Evolutionary conservation across 371 early-diverging fungal species (phyloP), one percentile per base, ranked within the genome.

Genomic region (Mucor racemosus): DNA sequence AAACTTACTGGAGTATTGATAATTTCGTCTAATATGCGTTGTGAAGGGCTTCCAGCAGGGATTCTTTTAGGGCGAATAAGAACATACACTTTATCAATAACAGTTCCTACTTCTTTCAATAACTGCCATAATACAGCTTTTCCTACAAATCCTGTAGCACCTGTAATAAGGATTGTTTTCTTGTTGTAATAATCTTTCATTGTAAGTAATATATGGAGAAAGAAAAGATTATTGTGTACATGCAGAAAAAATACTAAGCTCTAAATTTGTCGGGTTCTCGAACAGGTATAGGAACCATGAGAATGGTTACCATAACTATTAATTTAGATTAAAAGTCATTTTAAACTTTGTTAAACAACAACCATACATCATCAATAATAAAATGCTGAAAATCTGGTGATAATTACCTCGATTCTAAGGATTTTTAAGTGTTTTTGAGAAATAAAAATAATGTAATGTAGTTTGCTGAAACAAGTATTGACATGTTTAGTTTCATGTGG

Each of bases 121-220:
- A 82, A 62, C 42, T 83, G 72, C 68, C 82, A 82, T n/a, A 86
- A 70, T 39, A 86, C 74, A 4, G 78, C 74, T 67, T 84, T 86
- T 42, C 86, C 86, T 15, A 84, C 82, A 65, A 84, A 84, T 8
- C 84, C 86, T 1, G 86, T 86, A 0, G 82, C 80, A 1, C 86
- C 86, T 7, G 86, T 86, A 40, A 86, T 55, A 17, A 86, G 77
- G 53, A 86, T 41, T 31, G 70, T 68, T 35, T 75, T 68, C 39
- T 64, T 53, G 26, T 54, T 57, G 58, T 76, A 69, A 62, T 72
- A 70, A 11, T 73, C 66, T 60, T 42, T 44, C 21, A 56, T 44
- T 62, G 34, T 33, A 35, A 21, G 26, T 50, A 53, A 26, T 13
- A 13, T 5, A 31, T 21, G 19, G 31, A 26, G 31, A 31, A 53